A percentile compares a stretch with the other conserved stretches of the same genome.
phyloP scores from a whole-genome alignment of 2,329 filamentous ascomycete species.

The Cercospora brassicicola region DNA sequence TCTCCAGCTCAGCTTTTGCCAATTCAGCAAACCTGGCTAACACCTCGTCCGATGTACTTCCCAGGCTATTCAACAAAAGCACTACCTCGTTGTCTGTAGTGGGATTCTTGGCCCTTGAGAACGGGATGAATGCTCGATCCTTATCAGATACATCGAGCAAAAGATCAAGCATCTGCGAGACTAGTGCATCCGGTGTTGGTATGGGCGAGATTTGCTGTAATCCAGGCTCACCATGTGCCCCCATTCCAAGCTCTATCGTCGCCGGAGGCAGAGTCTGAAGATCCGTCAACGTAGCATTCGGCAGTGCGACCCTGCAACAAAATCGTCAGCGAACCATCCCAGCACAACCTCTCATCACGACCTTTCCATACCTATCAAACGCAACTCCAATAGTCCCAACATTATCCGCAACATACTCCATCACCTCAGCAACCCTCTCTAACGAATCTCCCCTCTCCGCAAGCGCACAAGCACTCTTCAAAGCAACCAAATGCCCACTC shows the following conservation, averaged over 20 bases:
- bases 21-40: conserved; percentile 41
- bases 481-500: conserved; percentile 60
- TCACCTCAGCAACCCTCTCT: conserved; percentile 39
- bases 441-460: conserved; percentile 39
- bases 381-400: conserved; percentile 41
- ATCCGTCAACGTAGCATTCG: conserved; percentile 58
- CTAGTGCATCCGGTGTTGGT: conserved; percentile 37
- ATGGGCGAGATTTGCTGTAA: conserved; percentile 57
- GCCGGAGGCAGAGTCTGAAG: conserved; percentile 56
- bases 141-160: conserved; percentile 38
- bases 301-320: conserved; percentile 38
- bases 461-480: conserved; percentile 62
- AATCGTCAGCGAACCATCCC: conserved; percentile 11
- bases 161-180: conserved; percentile 40
- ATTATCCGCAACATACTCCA: conserved; percentile 42
- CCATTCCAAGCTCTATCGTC: conserved; percentile 65
- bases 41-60: conserved; percentile 41
- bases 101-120: conserved; percentile 36
- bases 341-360: neutral
- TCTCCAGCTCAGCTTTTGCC: conserved; percentile 34
- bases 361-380: conserved; percentile 36
- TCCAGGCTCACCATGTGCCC: conserved; percentile 66
- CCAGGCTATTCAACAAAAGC: conserved; percentile 40
- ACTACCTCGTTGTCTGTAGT: conserved; percentile 38
- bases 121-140: conserved; percentile 42